Base-by-base conservation (phyloP, 495 filamentous ascomycete genomes). In the Penicillium pulvis region DNA sequence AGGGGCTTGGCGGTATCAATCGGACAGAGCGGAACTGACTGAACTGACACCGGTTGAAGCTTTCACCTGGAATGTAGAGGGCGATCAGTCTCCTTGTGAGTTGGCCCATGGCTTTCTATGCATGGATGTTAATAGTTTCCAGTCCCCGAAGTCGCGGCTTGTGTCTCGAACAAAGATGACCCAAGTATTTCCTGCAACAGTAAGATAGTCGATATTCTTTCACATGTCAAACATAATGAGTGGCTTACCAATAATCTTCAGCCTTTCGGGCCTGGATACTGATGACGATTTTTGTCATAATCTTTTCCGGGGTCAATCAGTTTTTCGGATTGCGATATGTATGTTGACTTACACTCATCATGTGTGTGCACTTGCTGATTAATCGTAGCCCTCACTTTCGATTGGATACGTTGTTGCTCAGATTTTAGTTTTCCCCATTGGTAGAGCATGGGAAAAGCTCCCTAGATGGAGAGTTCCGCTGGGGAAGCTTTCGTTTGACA, bases 341-440 rank as follows among this genome's bases (percentile, higher is more conserved):
- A 53, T n/a, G 63, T 57, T 51, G 1, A 2, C 4, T 28, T 28
- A 4, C 28, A 28, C 28, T 7, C 28, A 7, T 28, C 4, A 28
- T 28, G 1, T 28, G 1, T 33, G 26, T 35, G 24, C 11, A 20
- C 26, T 41, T 54, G 44, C 48, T 64, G 28, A 67, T 46, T 12
- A 12, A 3, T 76, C 86, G 77, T 90, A 93, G 79, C 91, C 91
- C 26, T 91, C 88, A 61, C 88, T 95, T 63, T 83, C 85, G 7
- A 91, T 95, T 63, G 81, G 81, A 23, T 74, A 85, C 48, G 77
- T 87, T 43, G 81, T 86, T 9, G 84, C 83, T n/a, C 85, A 87
- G 65, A 77, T 88, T 35, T 71, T 88, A 33, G 83, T 85, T 6
- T 87, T 81, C 74, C 83, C 83, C 14, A 70, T 87, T 14, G 67